These are phyloP conservation scores for Globisporangium acanthophoron DNA, from an alignment of 352 stramenopile genomes.

Conservation along the genomic window DNA sequence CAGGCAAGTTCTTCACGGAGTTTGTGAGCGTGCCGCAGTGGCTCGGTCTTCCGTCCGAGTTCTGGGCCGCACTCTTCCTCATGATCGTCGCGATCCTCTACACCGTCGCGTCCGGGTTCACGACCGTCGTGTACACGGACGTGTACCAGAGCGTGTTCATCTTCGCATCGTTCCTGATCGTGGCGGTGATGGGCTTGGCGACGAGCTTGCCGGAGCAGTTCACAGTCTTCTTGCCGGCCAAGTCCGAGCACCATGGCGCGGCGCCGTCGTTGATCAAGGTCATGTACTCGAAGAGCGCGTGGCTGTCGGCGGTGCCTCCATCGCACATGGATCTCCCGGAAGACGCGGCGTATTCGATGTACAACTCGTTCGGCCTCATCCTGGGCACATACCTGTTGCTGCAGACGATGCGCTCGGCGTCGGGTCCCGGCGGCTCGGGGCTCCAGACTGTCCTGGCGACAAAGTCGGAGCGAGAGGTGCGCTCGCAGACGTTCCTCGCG, in stretches of 20 bases:
- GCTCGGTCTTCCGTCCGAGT: conserved; percentile 50
- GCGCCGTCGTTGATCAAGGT: conserved; percentile 37
- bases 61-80: conserved; percentile 60
- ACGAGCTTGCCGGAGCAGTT: conserved; percentile 48
- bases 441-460: conserved; percentile 69
- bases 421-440: conserved; percentile 57
- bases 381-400: conserved; percentile 56
- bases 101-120: conserved; percentile 65
- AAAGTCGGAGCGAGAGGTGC: conserved; percentile 76
- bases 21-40: conserved; percentile 64
- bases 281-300: conserved; percentile 41
- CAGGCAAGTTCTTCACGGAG: conserved; percentile 72
- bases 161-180: conserved; percentile 67
- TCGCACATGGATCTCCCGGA: conserved; percentile 28
- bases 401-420: conserved; percentile 64
- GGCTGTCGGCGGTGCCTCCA: conserved; percentile 39
- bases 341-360: conserved; percentile 62
- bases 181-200: conserved; percentile 52
- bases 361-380: conserved; percentile 61
- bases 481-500: conserved; percentile 67
- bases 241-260: conserved; percentile 17
- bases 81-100: conserved; percentile 69
- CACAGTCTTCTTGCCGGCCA: conserved; percentile 50
- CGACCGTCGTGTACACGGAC: conserved; percentile 76
- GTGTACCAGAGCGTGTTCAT: conserved; percentile 83